A percentile compares a stretch with the other conserved stretches of the same genome.
Evolutionary conservation across 177 flowering plant species (phyloP).

Genomic region (Vitis hybrid): DNA sequence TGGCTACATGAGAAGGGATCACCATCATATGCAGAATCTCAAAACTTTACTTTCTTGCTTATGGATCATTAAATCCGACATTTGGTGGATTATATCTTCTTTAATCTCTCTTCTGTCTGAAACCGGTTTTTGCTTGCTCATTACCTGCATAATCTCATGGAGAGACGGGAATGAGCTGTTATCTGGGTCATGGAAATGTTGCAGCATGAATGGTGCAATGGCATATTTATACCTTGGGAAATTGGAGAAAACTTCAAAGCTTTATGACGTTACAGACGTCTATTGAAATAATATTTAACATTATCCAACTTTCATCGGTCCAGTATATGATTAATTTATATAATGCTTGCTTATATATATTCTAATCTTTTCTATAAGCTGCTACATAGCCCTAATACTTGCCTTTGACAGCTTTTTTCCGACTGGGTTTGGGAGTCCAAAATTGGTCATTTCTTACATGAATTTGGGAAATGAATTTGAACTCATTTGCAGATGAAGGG

Average conservation of each 20-base stretch:
- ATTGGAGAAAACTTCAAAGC: neutral
- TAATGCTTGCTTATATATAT: too few relatives aligned
- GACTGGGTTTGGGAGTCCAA: too few relatives aligned
- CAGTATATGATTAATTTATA: too few relatives aligned
- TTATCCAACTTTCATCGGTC: neutral
- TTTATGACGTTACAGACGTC: neutral
- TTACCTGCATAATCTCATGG: neutral
- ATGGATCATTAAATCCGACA: constrained; percentile 3
- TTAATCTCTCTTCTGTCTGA: neutral
- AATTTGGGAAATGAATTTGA: too few relatives aligned
- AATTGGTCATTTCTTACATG: too few relatives aligned
- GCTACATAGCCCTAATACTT: too few relatives aligned
- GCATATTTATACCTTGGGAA: neutral
- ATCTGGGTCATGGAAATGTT: neutral
- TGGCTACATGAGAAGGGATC: constrained; percentile 32
- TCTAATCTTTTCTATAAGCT: too few relatives aligned
- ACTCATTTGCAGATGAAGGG: too few relatives aligned
- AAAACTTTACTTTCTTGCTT: neutral
- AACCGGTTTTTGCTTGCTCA: constrained; percentile 1
- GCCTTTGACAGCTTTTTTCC: too few relatives aligned
- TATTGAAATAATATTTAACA: constrained; percentile 9
- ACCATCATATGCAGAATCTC: neutral
- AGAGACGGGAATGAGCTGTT: neutral
- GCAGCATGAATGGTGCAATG: constrained; percentile 9
- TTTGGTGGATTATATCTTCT: neutral